Percentiles rank a stretch among this genome's conserved stretches.
These are phyloP conservation scores for Fusarium chaquense DNA, from an alignment of 2,329 filamentous ascomycete genomes.

Conservation along the genomic window DNA sequence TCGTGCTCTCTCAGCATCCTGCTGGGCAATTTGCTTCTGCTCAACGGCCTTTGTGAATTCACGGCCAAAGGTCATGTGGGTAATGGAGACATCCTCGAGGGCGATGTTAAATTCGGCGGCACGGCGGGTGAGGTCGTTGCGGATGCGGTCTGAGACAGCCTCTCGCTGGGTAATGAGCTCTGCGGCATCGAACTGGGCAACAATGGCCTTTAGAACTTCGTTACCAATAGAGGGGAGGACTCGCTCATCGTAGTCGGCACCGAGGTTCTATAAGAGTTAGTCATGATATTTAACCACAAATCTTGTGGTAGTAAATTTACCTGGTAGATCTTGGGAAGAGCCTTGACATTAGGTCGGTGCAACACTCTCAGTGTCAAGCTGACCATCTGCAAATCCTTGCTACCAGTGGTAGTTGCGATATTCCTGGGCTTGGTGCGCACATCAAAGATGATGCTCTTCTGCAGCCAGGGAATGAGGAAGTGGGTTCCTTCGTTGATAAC, in stretches of 20 bases:
- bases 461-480: constrained; percentile 95
- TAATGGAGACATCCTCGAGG: constrained; percentile 98
- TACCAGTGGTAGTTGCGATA: constrained; percentile 96
- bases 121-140: constrained; percentile 88
- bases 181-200: constrained; percentile 97
- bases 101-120: constrained; percentile 98
- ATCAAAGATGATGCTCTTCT: constrained; percentile 94
- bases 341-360: constrained; percentile 92
- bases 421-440: constrained; percentile 97
- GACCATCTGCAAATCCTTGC: constrained; percentile 99
- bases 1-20: constrained; percentile 95
- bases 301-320: constrained; percentile 59
- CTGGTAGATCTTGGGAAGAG: constrained; percentile 98
- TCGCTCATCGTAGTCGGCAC: constrained; percentile 97
- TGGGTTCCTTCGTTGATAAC: constrained; percentile 98
- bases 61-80: constrained; percentile 99
- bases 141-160: constrained; percentile 95
- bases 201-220: constrained; percentile 98
- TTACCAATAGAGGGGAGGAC: constrained; percentile 99
- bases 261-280: constrained; percentile 78
- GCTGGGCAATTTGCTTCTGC: constrained; percentile 99
- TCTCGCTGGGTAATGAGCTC: constrained; percentile 99
- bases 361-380: constrained; percentile 96
- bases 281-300: not conserved
- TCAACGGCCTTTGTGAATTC: constrained; percentile 99